Evolutionary conservation across 306 rosid species (phyloP).

Genomic region (Lathyrus tuberosus): DNA sequence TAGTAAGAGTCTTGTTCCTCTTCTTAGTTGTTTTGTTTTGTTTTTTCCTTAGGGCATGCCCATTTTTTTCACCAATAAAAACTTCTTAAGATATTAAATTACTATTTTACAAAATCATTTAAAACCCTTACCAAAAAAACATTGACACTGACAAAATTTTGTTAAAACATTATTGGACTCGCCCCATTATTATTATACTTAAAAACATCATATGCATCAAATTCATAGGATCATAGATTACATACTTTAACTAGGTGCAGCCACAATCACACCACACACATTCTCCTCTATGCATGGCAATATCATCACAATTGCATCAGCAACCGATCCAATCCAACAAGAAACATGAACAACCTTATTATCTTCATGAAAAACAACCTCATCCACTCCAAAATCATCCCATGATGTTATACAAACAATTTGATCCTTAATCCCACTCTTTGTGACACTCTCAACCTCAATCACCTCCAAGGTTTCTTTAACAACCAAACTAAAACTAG

Average conservation of each 20-base stretch:
- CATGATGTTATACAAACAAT: slow-evolving; percentile 31
- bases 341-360: slow-evolving; percentile 51
- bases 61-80: too few relatives aligned
- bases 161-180: too few relatives aligned
- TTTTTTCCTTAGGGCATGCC: too few relatives aligned
- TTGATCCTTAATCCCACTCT: neutral
- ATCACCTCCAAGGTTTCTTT: slow-evolving; percentile 33
- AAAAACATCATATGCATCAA: neutral
- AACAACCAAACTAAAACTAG: slow-evolving; percentile 35
- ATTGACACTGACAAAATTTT: too few relatives aligned
- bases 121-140: too few relatives aligned
- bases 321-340: slow-evolving; percentile 50
- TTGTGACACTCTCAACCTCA: slow-evolving; percentile 38
- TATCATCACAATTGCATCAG: slow-evolving; percentile 38
- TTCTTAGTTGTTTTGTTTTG: too few relatives aligned
- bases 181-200: neutral
- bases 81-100: too few relatives aligned
- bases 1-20: too few relatives aligned
- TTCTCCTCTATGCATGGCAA: slow-evolving; percentile 36
- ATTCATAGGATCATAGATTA: neutral
- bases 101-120: too few relatives aligned
- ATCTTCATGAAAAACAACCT: slow-evolving; percentile 47
- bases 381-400: slow-evolving; percentile 51
- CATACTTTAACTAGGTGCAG: slow-evolving; percentile 19
- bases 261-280: slow-evolving; percentile 30